These are phyloP conservation scores for Apiotrichum domesticum DNA, from an alignment of 1,284 basidiomycete species.

Conservation along the genomic window DNA sequence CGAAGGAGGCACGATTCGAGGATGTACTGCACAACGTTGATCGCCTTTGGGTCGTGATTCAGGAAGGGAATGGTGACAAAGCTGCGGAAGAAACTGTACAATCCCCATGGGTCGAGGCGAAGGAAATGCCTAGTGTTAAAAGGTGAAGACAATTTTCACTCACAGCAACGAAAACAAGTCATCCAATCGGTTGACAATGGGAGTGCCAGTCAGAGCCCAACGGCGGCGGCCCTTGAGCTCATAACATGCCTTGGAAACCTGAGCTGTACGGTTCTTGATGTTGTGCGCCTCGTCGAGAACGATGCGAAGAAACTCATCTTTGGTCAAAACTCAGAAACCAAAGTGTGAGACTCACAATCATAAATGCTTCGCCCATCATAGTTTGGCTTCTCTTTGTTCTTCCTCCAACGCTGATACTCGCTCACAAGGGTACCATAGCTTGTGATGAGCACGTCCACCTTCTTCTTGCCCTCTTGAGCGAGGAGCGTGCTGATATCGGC, in stretches of 20 bases:
- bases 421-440: constrained; percentile 83
- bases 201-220: constrained; percentile 93
- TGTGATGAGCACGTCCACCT: constrained; percentile 75
- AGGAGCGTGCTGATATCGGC: constrained; percentile 62
- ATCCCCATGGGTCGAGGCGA: constrained; percentile 83
- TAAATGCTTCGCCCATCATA: constrained; percentile 53
- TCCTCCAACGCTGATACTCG: constrained; percentile 63
- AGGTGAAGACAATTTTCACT: constrained; percentile 27
- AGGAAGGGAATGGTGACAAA: constrained; percentile 87
- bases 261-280: constrained; percentile 85
- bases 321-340: background rate
- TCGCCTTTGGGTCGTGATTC: constrained; percentile 77
- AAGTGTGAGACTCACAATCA: constrained; percentile 55
- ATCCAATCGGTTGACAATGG: constrained; percentile 91
- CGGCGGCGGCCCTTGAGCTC: constrained; percentile 70
- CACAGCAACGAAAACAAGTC: constrained; percentile 84
- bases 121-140: constrained; percentile 65
- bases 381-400: constrained; percentile 52
- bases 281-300: constrained; percentile 80
- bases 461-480: constrained; percentile 51
- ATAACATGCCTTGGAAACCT: constrained; percentile 84
- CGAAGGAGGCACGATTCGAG: constrained; percentile 80
- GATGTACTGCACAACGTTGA: constrained; percentile 88
- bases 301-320: constrained; percentile 43
- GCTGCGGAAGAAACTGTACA: constrained; percentile 77